Conservation (phyloP, 2,329 filamentous ascomycete species). For the Aspergillus bombycis region DNA sequence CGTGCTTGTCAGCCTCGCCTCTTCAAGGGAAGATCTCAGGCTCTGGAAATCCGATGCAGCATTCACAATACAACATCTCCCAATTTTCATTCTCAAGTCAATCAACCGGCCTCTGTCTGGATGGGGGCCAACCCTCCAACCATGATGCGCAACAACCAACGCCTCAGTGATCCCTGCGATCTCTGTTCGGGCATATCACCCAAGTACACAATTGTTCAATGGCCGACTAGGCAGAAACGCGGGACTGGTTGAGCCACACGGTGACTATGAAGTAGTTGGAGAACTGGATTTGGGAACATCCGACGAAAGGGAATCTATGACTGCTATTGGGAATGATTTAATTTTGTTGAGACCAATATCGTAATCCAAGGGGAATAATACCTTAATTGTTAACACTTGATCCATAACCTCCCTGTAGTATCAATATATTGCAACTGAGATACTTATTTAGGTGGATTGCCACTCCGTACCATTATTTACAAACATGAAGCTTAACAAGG, state of each 20-base stretch:
- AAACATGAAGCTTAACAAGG: too few relatives aligned
- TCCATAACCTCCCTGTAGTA: too few relatives aligned
- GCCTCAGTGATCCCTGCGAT: not conserved
- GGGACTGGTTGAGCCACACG: too few relatives aligned
- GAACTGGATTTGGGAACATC: not conserved
- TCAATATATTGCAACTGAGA: too few relatives aligned
- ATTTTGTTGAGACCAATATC: too few relatives aligned
- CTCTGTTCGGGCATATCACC: not conserved
- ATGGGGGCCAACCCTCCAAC: not conserved
- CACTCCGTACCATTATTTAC: too few relatives aligned
- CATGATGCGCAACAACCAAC: not conserved
- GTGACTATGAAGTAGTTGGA: not conserved
- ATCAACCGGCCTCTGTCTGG: not conserved
- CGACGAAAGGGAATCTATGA: not conserved
- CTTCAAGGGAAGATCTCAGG: not conserved
- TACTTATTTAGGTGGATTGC: too few relatives aligned
- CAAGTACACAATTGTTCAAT: too few relatives aligned
- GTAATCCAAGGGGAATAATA: too few relatives aligned
- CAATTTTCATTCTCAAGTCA: not conserved
- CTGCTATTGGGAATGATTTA: not conserved
- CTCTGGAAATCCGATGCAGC: not conserved
- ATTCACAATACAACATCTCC: not conserved
- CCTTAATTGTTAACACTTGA: too few relatives aligned
- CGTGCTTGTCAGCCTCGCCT: not conserved
- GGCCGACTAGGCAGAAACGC: too few relatives aligned